Base-by-base conservation (phyloP, 805 yeast species). In the Yarrowia sp. region DNA sequence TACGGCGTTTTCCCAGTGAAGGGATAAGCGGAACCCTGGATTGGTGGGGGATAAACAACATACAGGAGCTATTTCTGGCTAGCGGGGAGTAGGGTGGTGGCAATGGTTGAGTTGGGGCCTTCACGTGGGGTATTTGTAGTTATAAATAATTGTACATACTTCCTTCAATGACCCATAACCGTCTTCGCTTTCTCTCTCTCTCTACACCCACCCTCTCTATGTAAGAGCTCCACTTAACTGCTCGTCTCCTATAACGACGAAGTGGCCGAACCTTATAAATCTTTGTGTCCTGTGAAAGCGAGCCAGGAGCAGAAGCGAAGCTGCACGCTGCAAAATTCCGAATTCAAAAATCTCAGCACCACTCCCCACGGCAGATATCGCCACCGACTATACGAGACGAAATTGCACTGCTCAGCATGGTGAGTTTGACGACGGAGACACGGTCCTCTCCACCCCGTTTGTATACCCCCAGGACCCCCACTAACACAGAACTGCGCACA, bases 281-380 rank as follows among this genome's bases (percentile, higher is more conserved):
- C 63, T 41, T 42, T 56, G 46, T 55, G 61, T 56, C 63, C 63
- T 45, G 52, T 59, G 65, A 59, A 59, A 59, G 52, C 52, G 65
- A 59, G 50, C 61, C 64, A 42, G 49, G 49, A 58, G 50, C 65
- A 59, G 65, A 59, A 59, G 65, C 65, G 65, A 59, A 59, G 52
- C 63, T 59, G 65, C 65, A 59, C 52, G 52, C 65, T 59, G 65
- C 65, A 59, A 59, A 45, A 32, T 12, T 59, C 65, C 52, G 65
- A 59, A 59, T 59, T 59, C 65, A 59, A 59, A 35, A 59, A 59
- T 16, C 65, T 59, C 65, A 45, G 38, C 65, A 59, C 40, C 32
- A 26, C 49, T 41, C 48, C 41, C 40, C 52, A 45, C 50, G 65
- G 65, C 52, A 59, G 50, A 59, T 12, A 43, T 36, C 65, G 65